phyloP scores from a whole-genome alignment of 2,329 filamentous ascomycete species.

The Remersonia thermophila region DNA sequence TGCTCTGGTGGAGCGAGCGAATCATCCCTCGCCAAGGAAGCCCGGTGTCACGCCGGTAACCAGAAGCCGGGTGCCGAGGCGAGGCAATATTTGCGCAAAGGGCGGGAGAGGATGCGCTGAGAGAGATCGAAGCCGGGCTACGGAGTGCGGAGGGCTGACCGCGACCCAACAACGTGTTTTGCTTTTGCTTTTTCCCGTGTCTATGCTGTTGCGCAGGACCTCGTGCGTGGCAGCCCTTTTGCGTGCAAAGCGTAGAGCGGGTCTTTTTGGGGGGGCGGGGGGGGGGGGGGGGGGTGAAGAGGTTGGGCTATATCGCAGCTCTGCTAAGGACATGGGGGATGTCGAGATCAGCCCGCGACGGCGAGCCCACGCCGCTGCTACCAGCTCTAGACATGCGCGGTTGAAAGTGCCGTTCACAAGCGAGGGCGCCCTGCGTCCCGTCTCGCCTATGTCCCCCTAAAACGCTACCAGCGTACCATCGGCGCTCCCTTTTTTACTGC shows the following conservation, averaged over 20 bases:
- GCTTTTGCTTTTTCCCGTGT: constrained; percentile 5
- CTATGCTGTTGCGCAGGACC: background rate
- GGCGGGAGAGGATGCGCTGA: background rate
- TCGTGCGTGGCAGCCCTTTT: background rate
- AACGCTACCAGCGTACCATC: background rate
- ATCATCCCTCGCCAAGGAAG: too few species aligned
- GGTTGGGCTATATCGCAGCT: background rate
- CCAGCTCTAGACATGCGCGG: background rate
- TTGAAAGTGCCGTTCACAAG: constrained; percentile 9
- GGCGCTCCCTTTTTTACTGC: constrained; percentile 2
- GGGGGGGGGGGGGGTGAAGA: too few species aligned
- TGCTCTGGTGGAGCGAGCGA: too few species aligned
- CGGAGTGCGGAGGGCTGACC: constrained; percentile 1
- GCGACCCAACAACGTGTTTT: constrained; percentile 7
- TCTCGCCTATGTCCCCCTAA: background rate
- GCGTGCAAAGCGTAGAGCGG: too few species aligned
- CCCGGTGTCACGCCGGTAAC: too few species aligned
- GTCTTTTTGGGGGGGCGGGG: too few species aligned
- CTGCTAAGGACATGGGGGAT: constrained; percentile 6
- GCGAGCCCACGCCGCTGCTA: background rate
- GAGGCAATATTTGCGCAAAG: constrained; percentile 1
- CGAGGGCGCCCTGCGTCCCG: constrained; percentile 4
- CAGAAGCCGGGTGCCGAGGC: background rate
- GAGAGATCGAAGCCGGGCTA: background rate
- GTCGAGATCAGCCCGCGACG: constrained; percentile 4